Evolutionary conservation across 2,329 filamentous ascomycete genomes (phyloP).

Genomic region (Aureobasidium sp.): DNA sequence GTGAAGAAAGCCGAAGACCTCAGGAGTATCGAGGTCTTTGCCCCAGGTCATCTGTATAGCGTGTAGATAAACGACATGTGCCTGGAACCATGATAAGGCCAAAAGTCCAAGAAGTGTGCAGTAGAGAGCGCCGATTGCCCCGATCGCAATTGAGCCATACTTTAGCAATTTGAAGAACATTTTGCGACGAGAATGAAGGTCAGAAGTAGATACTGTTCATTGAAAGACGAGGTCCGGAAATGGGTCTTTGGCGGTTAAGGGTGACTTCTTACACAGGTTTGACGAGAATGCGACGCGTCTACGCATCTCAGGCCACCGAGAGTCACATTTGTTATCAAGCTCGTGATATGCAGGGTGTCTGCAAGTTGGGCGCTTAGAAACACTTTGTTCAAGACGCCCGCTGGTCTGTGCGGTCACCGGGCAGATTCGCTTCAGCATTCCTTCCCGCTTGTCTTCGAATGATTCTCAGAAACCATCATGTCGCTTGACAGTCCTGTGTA

Average conservation of each 20-base stretch:
- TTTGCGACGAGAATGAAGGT: background rate
- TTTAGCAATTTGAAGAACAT: background rate
- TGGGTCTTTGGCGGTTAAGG: background rate
- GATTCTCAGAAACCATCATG: background rate
- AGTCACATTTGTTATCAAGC: background rate
- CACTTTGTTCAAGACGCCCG: background rate
- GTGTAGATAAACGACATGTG: slow-evolving; percentile 50
- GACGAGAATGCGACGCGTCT: background rate
- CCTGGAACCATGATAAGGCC: slow-evolving; percentile 40
- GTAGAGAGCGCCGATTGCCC: slow-evolving; percentile 28
- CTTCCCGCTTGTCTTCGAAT: background rate
- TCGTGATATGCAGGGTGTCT: background rate
- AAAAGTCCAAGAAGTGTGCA: slow-evolving; percentile 38
- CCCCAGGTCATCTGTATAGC: slow-evolving; percentile 47
- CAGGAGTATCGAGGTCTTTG: slow-evolving; percentile 41
- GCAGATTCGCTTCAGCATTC: background rate
- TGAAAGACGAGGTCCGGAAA: background rate
- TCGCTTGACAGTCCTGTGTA: background rate
- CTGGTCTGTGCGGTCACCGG: background rate
- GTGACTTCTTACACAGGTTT: background rate
- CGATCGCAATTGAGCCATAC: slow-evolving; percentile 19
- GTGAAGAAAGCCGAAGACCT: slow-evolving; percentile 40
- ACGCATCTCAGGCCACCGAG: background rate
- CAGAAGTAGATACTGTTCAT: background rate
- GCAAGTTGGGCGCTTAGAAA: background rate